Conservation (phyloP, 2,329 filamentous ascomycete genomes). For the Aotearoamyces nothofagi region DNA sequence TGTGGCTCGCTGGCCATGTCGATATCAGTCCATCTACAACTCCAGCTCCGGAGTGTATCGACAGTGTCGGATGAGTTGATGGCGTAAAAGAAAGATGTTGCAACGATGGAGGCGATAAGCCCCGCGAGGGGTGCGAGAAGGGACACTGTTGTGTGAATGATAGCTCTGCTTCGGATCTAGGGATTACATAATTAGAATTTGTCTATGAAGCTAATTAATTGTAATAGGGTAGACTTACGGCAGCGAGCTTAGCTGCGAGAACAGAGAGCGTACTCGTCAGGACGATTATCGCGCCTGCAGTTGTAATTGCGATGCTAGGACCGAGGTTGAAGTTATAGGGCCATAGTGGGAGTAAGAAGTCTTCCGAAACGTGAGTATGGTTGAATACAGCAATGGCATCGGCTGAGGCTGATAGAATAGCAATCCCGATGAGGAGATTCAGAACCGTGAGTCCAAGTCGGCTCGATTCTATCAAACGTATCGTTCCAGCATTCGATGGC, state of each 20-base stretch:
- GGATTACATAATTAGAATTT: too few species aligned
- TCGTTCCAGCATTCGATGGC: background rate
- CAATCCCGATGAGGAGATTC: conserved; percentile 33
- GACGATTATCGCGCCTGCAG: conserved; percentile 32
- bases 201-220: too few species aligned
- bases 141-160: conserved; percentile 8
- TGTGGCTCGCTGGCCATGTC: conserved; percentile 35
- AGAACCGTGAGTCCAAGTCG: conserved; percentile 32
- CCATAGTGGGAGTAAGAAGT: conserved; percentile 39
- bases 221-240: too few species aligned
- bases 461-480: conserved; percentile 23
- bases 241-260: too few species aligned
- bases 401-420: conserved; percentile 36
- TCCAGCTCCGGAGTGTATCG: conserved; percentile 46
- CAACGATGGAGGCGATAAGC: conserved; percentile 32
- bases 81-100: conserved; percentile 40
- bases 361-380: conserved; percentile 32
- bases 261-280: conserved; percentile 30
- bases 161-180: conserved; percentile 24
- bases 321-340: conserved; percentile 39
- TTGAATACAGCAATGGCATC: conserved; percentile 40
- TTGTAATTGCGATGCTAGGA: conserved; percentile 38
- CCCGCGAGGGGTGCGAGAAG: conserved; percentile 26
- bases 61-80: conserved; percentile 34
- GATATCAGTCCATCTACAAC: conserved; percentile 41